phyloP scores from a whole-genome alignment of 768 basidiomycete species.

The Lentinus tigrinus region DNA sequence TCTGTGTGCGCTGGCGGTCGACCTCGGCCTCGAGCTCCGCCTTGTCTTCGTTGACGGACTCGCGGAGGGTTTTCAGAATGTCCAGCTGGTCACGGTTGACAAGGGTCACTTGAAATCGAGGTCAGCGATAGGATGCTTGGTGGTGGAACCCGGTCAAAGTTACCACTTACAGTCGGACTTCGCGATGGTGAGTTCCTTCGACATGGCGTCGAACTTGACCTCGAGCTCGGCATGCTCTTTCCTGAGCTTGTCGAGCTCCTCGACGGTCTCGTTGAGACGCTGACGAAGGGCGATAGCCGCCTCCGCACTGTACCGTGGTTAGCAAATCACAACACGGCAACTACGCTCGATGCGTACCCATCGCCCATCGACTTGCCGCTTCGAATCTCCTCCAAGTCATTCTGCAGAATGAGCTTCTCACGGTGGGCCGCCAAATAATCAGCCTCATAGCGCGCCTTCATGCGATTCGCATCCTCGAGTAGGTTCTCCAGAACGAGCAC shows the following conservation, averaged over 20 bases:
- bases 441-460: constrained; percentile 85
- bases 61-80: constrained; percentile 80
- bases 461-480: constrained; percentile 85
- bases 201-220: constrained; percentile 60
- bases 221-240: constrained; percentile 71
- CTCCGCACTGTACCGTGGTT: constrained; percentile 55
- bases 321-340: not conserved
- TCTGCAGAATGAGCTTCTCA: constrained; percentile 76
- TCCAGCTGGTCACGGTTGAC: constrained; percentile 94
- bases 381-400: constrained; percentile 84
- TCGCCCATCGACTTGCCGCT: constrained; percentile 83
- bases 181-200: constrained; percentile 73
- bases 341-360: constrained; percentile 48
- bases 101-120: constrained; percentile 61
- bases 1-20: constrained; percentile 58
- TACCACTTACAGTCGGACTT: constrained; percentile 75
- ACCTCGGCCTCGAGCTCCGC: constrained; percentile 68
- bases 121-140: not conserved
- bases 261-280: constrained; percentile 82
- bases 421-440: constrained; percentile 86
- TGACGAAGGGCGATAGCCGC: constrained; percentile 87
- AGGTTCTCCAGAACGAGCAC: constrained; percentile 88
- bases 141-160: too few species aligned
- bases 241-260: constrained; percentile 70
- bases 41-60: constrained; percentile 89